Base-by-base conservation (phyloP, 768 basidiomycete genomes). In the Chiua virens region DNA sequence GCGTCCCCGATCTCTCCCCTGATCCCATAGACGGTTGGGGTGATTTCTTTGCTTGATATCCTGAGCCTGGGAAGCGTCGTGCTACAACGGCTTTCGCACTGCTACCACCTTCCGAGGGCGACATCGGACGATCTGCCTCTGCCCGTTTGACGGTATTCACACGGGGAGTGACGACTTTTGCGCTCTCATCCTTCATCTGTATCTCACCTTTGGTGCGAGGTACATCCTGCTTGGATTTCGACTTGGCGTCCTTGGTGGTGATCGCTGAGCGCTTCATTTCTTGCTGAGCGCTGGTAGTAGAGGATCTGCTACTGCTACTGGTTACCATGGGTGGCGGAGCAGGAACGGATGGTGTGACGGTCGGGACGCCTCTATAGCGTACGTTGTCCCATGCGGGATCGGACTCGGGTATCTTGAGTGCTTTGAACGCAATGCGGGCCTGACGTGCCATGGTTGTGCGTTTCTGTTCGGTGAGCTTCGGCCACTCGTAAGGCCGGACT, bases 401-500 rank as follows among this genome's bases (percentile, higher is more conserved):
- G 15, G 71, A 75, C 50, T 83, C 75, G 21, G 80, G 79, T 53
- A 88, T 80, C 22, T 75, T 76, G 46, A 87, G 69, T 25, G 62
- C 64, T 30, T 67, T 70, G 58, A 86, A 75, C 1, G 70, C 76
- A 15, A 69, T 54, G 41, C 83, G 76, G 2, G 81, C 85, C 25
- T 74, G 71, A 36, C 79, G 75, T 8, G 80, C 75, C 64, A 89
- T 70, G n/a, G 53, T 58, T 8, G 68, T 70, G 5, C 79, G 75
- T 40, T 83, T 79, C 3, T 69, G 43, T 25, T 79, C 77, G 3
- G 71, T 70, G 23, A 86, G 71, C 25, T 71, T 71, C 1, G 75
- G 70, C 76, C 79, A 86, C 54, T 82, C 84, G 50, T 75, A 82
- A 0, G 88, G 88, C 7, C 85, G 81, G 22, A 89, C 83, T 59